These are phyloP conservation scores for Aureobasidium vineae DNA, from an alignment of 2,329 filamentous ascomycete genomes.

Conservation along the genomic window DNA sequence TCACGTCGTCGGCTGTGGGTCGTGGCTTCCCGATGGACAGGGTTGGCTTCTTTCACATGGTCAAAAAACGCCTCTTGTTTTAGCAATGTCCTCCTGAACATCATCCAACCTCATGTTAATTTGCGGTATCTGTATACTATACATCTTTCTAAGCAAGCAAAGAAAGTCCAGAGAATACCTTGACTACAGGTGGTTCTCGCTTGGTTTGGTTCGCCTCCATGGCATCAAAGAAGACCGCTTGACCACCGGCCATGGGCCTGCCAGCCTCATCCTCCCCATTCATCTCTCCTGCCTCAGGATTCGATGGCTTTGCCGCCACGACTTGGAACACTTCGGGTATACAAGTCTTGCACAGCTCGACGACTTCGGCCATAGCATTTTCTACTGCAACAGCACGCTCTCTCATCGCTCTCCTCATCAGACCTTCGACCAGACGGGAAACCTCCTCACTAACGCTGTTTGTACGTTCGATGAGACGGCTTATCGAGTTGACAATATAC, in stretches of 20 bases:
- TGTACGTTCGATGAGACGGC: slow-evolving; percentile 77
- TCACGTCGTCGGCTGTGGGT: slow-evolving; percentile 12
- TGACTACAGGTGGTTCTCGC: slow-evolving; percentile 54
- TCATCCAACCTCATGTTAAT: not conserved
- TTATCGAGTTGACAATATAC: slow-evolving; percentile 86
- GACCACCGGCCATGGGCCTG: slow-evolving; percentile 38
- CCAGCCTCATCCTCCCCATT: slow-evolving; percentile 29
- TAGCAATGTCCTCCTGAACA: not conserved
- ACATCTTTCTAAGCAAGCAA: slow-evolving; percentile 38
- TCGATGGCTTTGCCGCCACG: slow-evolving; percentile 16
- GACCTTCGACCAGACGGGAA: slow-evolving; percentile 68
- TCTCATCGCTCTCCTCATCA: slow-evolving; percentile 78
- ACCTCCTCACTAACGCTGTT: slow-evolving; percentile 71
- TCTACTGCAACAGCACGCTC: slow-evolving; percentile 81
- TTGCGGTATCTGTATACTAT: not conserved
- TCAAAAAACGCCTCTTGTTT: not conserved
- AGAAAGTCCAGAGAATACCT: slow-evolving; percentile 49
- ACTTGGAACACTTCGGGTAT: slow-evolving; percentile 67
- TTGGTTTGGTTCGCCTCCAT: slow-evolving; percentile 39
- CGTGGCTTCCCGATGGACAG: slow-evolving; percentile 6
- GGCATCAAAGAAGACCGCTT: slow-evolving; percentile 49
- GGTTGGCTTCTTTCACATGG: not conserved
- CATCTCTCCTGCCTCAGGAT: slow-evolving; percentile 12
- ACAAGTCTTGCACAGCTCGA: slow-evolving; percentile 65
- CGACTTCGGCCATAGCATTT: slow-evolving; percentile 68